Evolutionary conservation across 1,139 yeast genomes (phyloP), one percentile per base, ranked within the genome.

Genomic region (Blastobotrys illinoisensis): DNA sequence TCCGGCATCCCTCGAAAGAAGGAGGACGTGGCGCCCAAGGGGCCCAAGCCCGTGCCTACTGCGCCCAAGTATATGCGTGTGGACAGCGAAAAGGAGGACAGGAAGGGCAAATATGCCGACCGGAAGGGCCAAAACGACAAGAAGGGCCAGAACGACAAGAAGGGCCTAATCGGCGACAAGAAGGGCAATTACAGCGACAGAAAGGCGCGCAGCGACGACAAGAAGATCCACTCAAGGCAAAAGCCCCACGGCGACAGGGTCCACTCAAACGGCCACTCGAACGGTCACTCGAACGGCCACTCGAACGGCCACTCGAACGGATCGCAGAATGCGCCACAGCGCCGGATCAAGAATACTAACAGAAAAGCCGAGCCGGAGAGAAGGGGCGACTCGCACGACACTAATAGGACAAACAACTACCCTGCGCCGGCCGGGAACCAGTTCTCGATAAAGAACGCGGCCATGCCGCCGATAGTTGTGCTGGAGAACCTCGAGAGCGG

Each of bases 381-480:
- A 48, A 32, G 16, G 11, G 36, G 21, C 46, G 36, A 18, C 45
- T 16, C 45, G 45, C 6, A 46, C 19, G 19, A 23, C 47, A 21
- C 7, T 3, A 16, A 21, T 9, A 2, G 16, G 21, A 19, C 9
- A 20, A 21, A 19, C 43, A 26, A 26, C 32, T 7, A 19, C 28
- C 18, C 21, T 18, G 23, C 21, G 28, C 32, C 13, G 9, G 46
- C n/a, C 3, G 16, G 46, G 23, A 44, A 20, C 13, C 49, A 52
- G 3, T 59, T 59, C 28, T 54, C 61, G n/a, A 61, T 65, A 54
- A 58, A 60, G 47, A 55, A 63, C 46, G 64, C 68, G 18, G 54
- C 64, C 28, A 52, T 60, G 44, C 69, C 70, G 46, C 69, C 69
- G 1, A 60, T 66, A 16, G 58, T 67, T 9, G 60, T 59, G 44